A percentile compares a stretch with the other conserved stretches of the same genome.
Evolutionary conservation across 2,329 filamentous ascomycete genomes (phyloP).

Genomic region (Colletotrichum paranaense): DNA sequence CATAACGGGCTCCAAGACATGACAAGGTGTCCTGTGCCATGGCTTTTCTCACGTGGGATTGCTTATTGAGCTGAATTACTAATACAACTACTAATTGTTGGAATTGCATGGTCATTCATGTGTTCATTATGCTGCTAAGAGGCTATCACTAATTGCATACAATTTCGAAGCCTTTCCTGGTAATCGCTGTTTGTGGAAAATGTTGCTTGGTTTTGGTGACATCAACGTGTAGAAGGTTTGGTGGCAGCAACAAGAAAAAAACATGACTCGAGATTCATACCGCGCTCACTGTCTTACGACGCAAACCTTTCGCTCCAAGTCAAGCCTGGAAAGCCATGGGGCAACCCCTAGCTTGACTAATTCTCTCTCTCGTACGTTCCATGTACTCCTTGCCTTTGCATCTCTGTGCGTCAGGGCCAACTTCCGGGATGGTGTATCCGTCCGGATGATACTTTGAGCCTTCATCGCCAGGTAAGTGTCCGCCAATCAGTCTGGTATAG

Average conservation of each 20-base stretch:
- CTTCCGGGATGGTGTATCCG: slow-evolving; percentile 53
- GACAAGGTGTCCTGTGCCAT: too few species aligned
- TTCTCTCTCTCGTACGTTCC: slow-evolving; percentile 11
- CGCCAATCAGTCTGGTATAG: slow-evolving; percentile 56
- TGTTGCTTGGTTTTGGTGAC: too few species aligned
- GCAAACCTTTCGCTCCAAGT: not conserved
- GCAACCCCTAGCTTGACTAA: slow-evolving; percentile 4
- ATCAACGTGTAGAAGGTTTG: not conserved
- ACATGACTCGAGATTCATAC: too few species aligned
- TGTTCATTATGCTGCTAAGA: too few species aligned
- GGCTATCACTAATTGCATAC: too few species aligned
- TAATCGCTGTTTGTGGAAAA: too few species aligned
- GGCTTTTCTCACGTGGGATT: too few species aligned
- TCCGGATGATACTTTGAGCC: slow-evolving; percentile 57
- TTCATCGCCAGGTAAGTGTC: slow-evolving; percentile 59
- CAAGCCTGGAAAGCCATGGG: slow-evolving; percentile 13
- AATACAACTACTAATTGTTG: too few species aligned
- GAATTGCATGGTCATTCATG: too few species aligned
- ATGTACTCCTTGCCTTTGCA: slow-evolving; percentile 38
- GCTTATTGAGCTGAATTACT: too few species aligned
- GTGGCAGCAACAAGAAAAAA: not conserved
- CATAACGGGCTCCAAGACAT: too few species aligned
- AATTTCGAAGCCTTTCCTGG: too few species aligned
- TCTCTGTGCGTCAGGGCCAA: slow-evolving; percentile 38
- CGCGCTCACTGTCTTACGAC: not conserved